Percentiles rank a stretch among this genome's conserved stretches.
phyloP scores from a whole-genome alignment of 331 rosid species.

The Rhamnella rubrinervis region DNA sequence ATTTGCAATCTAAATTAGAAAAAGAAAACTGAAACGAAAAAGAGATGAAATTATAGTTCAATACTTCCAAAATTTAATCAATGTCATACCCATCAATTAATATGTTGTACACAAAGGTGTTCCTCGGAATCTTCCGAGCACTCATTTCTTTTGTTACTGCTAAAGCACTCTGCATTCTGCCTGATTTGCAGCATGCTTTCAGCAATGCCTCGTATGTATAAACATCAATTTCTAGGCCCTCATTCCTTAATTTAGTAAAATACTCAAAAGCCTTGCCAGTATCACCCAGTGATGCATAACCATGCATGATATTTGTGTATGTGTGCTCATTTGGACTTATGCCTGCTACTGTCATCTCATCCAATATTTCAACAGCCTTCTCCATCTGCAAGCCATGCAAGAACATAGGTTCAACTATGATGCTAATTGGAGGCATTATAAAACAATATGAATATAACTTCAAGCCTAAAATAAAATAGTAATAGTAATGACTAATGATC shows the following conservation, averaged over 20 bases:
- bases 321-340: constrained; percentile 80
- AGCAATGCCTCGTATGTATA: constrained; percentile 88
- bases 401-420: neutral
- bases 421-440: constrained; percentile 11
- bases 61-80: constrained; percentile 9
- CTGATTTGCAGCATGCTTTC: constrained; percentile 97
- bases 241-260: constrained; percentile 69
- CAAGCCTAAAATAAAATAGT: too few relatives aligned
- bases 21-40: neutral
- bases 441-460: neutral
- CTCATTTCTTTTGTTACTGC: constrained; percentile 94
- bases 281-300: constrained; percentile 92
- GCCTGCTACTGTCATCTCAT: constrained; percentile 86
- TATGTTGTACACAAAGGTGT: constrained; percentile 88
- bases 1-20: constrained; percentile 5
- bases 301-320: constrained; percentile 90
- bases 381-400: constrained; percentile 63
- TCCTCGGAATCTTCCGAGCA: constrained; percentile 73
- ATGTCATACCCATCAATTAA: constrained; percentile 86
- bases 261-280: constrained; percentile 86
- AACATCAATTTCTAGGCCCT: constrained; percentile 82
- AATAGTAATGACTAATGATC: too few relatives aligned
- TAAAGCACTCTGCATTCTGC: constrained; percentile 97
- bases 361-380: constrained; percentile 74
- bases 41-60: neutral